These are phyloP conservation scores for Citrullus mucosospermus DNA, from an alignment of 306 rosid genomes.

Conservation along the genomic window DNA sequence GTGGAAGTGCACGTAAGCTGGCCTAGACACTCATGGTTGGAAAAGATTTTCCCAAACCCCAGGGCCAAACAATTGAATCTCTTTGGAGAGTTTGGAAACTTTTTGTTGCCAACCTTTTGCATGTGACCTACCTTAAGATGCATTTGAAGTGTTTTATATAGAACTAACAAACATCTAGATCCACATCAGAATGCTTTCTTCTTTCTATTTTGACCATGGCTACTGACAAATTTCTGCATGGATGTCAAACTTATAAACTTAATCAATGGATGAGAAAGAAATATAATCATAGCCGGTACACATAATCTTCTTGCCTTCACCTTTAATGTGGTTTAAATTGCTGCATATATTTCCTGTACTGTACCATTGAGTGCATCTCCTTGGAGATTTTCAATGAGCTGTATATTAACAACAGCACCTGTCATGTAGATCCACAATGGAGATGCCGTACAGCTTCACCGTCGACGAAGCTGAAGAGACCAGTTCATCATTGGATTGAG, in stretches of 20 bases:
- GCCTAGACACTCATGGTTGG: too few species aligned
- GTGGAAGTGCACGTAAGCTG: too few species aligned
- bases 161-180: background rate
- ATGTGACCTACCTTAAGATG: background rate
- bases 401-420: conserved; percentile 12
- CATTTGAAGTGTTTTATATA: background rate
- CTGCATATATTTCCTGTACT: background rate
- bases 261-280: background rate
- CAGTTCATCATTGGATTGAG: conserved; percentile 55
- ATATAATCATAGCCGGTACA: background rate
- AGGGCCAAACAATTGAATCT: background rate
- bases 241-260: background rate
- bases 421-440: conserved; percentile 47
- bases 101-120: background rate
- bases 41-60: background rate
- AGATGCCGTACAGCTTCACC: conserved; percentile 67
- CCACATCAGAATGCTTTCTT: background rate
- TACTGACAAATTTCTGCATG: background rate
- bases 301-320: background rate
- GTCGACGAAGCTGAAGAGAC: conserved; percentile 85
- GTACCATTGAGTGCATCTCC: background rate
- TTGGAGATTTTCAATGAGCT: background rate
- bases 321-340: background rate
- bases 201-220: background rate
- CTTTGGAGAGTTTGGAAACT: background rate